Base-by-base conservation (phyloP, 2,329 filamentous ascomycete genomes). In the Alternaria novae-zelandiae region DNA sequence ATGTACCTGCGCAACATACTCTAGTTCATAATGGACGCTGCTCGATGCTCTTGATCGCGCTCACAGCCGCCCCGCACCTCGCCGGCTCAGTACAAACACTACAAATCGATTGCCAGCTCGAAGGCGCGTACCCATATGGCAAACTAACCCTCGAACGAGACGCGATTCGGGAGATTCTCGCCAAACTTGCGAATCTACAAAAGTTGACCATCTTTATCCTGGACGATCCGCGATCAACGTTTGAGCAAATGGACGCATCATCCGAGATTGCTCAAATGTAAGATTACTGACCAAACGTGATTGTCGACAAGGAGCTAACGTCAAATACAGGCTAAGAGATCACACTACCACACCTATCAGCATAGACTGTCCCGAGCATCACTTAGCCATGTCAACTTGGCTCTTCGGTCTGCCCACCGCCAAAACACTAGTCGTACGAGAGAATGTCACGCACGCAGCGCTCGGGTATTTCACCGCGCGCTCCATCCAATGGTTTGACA, bases 351-450 rank as follows among this genome's bases (percentile, higher is more conserved):
- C 12, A 21, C 8, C n/a, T 13, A 50, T 50, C 11, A 30, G 3
- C 7, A 50, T 50, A 12, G 17, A 50, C 11, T 21, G 25, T 20
- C 47, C 17, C 10, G 17, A 30, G n/a, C 25, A 17, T 20, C 26
- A 17, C n/a, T 50, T 30, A 20, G 26, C 10, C n/a, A 30, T 30
- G 3, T 12, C n/a, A 20, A 21, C n/a, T 12, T 11, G n/a, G 26
- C 47, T 50, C 25, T 50, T 50, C 26, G 12, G 15, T 20, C 26
- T 21, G n/a, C 5, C n/a, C 17, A 20, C 47, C 17, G 47, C n/a
- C 26, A 32, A n/a, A 9, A 30, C 47, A 28, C 26, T 50, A 30
- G 12, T 30, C n/a, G 47, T 50, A 50, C n/a, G 47, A 30, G 25
- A 32, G 4, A 21, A 30, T 6, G 9, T 6, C 6, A 7, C n/a